Conservation (phyloP, 192 early-diverging fungal species). For the Backusella luteola region DNA sequence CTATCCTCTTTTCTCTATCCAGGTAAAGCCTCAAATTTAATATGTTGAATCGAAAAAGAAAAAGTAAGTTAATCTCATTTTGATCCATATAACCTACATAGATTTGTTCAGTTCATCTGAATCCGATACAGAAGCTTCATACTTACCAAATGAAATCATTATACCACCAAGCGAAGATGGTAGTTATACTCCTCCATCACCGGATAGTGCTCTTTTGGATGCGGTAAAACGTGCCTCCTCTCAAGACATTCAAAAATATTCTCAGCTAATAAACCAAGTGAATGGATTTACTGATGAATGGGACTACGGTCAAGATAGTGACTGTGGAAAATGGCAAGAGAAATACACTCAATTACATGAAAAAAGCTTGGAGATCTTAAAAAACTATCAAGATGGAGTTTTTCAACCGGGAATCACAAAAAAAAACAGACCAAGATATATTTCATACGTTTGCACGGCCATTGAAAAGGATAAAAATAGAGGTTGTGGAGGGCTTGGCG, state of each 20-base stretch:
- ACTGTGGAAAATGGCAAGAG: slow-evolving; percentile 44
- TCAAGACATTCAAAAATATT: background rate
- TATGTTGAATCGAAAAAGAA: background rate
- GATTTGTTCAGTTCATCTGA: background rate
- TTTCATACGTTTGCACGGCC: slow-evolving; percentile 38
- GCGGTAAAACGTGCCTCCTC: background rate
- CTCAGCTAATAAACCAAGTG: background rate
- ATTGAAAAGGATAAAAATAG: slow-evolving; percentile 31
- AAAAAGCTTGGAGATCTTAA: slow-evolving; percentile 15
- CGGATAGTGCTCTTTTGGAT: background rate
- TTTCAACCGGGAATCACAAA: slow-evolving; percentile 6
- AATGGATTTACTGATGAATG: background rate
- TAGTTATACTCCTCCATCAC: slow-evolving; percentile 1
- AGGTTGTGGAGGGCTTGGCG: slow-evolving; percentile 46
- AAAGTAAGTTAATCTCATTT: background rate
- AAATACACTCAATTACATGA: slow-evolving; percentile 36
- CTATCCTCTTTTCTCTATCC: background rate
- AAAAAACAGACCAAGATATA: slow-evolving; percentile 26
- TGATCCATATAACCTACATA: background rate
- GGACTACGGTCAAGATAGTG: slow-evolving; percentile 17
- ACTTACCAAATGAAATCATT: background rate
- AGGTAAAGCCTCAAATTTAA: background rate
- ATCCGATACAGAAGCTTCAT: background rate
- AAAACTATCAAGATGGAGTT: slow-evolving; percentile 20
- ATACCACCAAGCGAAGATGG: background rate